Conservation (phyloP, 192 early-diverging fungal species). For the Entrophospora sp. region DNA sequence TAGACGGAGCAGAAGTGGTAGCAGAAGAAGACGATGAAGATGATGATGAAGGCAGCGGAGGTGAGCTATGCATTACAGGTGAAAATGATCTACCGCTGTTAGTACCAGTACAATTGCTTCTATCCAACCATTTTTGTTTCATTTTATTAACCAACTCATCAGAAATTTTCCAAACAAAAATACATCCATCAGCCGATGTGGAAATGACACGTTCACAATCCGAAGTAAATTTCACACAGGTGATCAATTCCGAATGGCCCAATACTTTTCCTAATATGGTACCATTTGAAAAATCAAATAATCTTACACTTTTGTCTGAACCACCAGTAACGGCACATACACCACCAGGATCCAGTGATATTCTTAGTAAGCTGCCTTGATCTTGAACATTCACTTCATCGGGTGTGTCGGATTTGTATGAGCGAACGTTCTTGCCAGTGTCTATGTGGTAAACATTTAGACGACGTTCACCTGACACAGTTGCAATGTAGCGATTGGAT, state of each 20-base stretch:
- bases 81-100: neutral
- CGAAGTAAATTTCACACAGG: constrained; percentile 51
- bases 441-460: constrained; percentile 52
- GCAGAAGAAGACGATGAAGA: too few species aligned
- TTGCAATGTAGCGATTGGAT: constrained; percentile 43
- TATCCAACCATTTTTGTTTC: constrained; percentile 16
- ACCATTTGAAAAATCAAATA: constrained; percentile 61
- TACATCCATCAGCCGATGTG: constrained; percentile 64
- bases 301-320: constrained; percentile 58
- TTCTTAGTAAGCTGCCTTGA: constrained; percentile 51
- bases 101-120: constrained; percentile 6
- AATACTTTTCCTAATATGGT: constrained; percentile 46
- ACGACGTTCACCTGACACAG: constrained; percentile 62
- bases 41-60: neutral
- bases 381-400: constrained; percentile 33
- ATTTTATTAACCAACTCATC: constrained; percentile 32
- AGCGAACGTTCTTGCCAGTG: constrained; percentile 55
- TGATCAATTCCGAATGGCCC: constrained; percentile 70
- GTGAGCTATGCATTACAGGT: neutral
- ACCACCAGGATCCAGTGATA: constrained; percentile 62
- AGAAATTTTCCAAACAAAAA: constrained; percentile 66
- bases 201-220: constrained; percentile 48
- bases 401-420: constrained; percentile 48
- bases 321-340: constrained; percentile 54
- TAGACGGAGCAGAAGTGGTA: too few species aligned